Evolutionary conservation across 2,329 filamentous ascomycete genomes (phyloP), one percentile per base, ranked within the genome.

Genomic region (Tolypocladium ovalisporum): DNA sequence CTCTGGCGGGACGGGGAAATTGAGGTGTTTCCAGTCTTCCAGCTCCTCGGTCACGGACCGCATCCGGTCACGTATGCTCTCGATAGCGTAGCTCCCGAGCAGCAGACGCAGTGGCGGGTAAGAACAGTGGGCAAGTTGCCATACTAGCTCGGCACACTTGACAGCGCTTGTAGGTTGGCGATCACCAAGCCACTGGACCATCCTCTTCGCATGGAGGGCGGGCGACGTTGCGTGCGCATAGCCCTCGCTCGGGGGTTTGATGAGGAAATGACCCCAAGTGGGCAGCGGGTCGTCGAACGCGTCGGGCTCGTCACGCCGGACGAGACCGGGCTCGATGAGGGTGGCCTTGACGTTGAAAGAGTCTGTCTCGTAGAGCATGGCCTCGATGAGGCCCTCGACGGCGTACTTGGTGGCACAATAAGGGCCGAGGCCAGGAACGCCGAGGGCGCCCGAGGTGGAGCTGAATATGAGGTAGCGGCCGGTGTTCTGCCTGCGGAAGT

Each of bases 401-500:
- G 94, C 94, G 72, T 97, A 97, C 71, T 97, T 99, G 19, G 91
- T 96, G 1, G 94, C 94, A 71, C 93, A 97, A 68, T 96, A 97
- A 0, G 93, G 93, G 0, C 93, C 93, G 7, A 97, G 74, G 0
- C 94, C 94, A 0, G 94, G 94, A 0, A 97, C 90, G 2, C 93
- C 94, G n/a, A 97, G 80, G 0, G 93, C 90, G 5, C 94, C 94
- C 36, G 88, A 88, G 0, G 91, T 97, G 10, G 89, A 94, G 68
- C 90, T 96, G 74, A 97, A 97, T 61, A 97, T 96, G 54, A 97
- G 79, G 70, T 97, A 97, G 35, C 92, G 83, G 1, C 94, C 94
- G 1, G 76, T 78, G 27, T 81, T 80, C 62, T 90, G 86, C 61
- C 85, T 79, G 55, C 93, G 85, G 65, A 97, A 95, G 73, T 96